Percentiles rank a stretch among this genome's conserved stretches.
phyloP scores from a whole-genome alignment of 1,139 yeast genomes.

The Lodderomyces metapsilosis region DNA sequence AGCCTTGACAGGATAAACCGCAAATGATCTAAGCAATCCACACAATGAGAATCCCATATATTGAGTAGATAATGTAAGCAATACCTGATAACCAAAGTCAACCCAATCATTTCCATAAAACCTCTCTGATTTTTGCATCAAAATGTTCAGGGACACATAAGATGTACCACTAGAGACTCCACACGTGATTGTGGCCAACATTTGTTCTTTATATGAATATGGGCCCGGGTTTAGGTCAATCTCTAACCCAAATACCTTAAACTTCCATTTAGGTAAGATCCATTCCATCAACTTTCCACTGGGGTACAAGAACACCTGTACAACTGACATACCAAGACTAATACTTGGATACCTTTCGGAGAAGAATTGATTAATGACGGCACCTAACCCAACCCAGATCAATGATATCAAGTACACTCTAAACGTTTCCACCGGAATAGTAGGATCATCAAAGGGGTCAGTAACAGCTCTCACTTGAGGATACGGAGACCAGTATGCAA shows the following conservation, averaged over 20 bases:
- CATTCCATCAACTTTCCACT: constrained; percentile 19
- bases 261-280: constrained; percentile 21
- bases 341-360: constrained; percentile 56
- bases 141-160: constrained; percentile 21
- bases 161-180: constrained; percentile 23
- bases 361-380: constrained; percentile 60
- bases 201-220: constrained; percentile 27
- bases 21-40: constrained; percentile 55
- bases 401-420: constrained; percentile 55
- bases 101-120: constrained; percentile 38
- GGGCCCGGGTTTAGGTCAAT: constrained; percentile 28
- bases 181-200: constrained; percentile 24
- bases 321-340: constrained; percentile 36
- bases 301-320: constrained; percentile 27
- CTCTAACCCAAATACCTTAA: constrained; percentile 11
- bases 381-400: constrained; percentile 63
- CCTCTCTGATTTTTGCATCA: constrained; percentile 6
- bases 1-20: constrained; percentile 54
- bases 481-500: constrained; percentile 58
- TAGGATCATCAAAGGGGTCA: constrained; percentile 52
- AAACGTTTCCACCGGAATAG: constrained; percentile 51
- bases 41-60: constrained; percentile 64
- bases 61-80: constrained; percentile 53
- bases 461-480: constrained; percentile 64
- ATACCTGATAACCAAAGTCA: constrained; percentile 46